Conservation (phyloP, 805 yeast species). For the Dipodascopsis uninucleata region DNA sequence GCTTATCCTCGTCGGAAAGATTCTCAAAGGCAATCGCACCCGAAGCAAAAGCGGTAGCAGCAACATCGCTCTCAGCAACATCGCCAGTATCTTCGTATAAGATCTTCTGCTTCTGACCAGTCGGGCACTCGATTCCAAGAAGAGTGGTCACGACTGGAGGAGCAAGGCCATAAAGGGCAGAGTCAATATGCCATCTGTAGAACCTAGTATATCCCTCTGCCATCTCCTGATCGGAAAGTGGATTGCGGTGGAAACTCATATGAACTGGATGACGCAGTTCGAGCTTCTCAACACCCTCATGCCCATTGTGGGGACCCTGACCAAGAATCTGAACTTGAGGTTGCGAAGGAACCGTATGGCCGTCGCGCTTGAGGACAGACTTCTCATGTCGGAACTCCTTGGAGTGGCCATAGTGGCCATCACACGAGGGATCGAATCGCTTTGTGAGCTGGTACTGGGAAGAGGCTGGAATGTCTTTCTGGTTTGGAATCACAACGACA, state of each 20-base stretch:
- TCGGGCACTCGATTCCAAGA: slow-evolving; percentile 76
- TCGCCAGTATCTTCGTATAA: slow-evolving; percentile 66
- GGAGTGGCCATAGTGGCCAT: slow-evolving; percentile 80
- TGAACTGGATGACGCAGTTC: slow-evolving; percentile 80
- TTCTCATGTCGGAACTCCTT: slow-evolving; percentile 64
- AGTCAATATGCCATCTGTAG: slow-evolving; percentile 92
- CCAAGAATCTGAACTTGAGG: slow-evolving; percentile 92
- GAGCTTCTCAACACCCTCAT: slow-evolving; percentile 55
- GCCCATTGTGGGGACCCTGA: slow-evolving; percentile 59
- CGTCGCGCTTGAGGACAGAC: slow-evolving; percentile 75
- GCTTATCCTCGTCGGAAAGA: slow-evolving; percentile 65
- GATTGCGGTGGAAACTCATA: slow-evolving; percentile 68
- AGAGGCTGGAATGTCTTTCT: slow-evolving; percentile 62
- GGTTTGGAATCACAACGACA: slow-evolving; percentile 72
- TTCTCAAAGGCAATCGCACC: slow-evolving; percentile 75
- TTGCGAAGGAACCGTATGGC: slow-evolving; percentile 70
- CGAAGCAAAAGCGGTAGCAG: slow-evolving; percentile 84
- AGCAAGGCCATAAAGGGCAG: slow-evolving; percentile 78
- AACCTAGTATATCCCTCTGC: slow-evolving; percentile 65
- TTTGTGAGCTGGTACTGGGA: slow-evolving; percentile 75
- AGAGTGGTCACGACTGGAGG: slow-evolving; percentile 86
- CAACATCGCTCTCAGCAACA: slow-evolving; percentile 64
- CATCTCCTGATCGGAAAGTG: slow-evolving; percentile 61
- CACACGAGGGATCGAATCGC: slow-evolving; percentile 69
- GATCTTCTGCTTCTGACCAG: slow-evolving; percentile 52